Conservation (phyloP, 2,329 filamentous ascomycete genomes). For the Penicillium occitanis region DNA sequence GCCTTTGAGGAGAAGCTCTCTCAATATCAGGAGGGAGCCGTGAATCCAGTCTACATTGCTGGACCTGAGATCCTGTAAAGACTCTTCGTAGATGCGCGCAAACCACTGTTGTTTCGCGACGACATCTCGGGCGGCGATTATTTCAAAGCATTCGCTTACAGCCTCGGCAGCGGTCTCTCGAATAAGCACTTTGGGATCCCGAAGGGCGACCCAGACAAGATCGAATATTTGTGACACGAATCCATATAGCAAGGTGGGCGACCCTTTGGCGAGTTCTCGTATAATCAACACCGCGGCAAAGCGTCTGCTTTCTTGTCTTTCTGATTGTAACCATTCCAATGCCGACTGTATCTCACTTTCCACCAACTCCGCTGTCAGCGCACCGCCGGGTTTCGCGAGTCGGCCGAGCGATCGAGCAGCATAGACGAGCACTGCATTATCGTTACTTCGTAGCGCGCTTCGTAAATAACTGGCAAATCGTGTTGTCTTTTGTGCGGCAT, state of each 20-base stretch:
- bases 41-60: constrained; percentile 86
- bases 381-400: constrained; percentile 87
- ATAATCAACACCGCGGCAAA: constrained; percentile 92
- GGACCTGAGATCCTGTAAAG: constrained; percentile 73
- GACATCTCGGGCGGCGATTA: constrained; percentile 89
- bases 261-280: constrained; percentile 85
- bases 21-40: constrained; percentile 88
- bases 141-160: constrained; percentile 92
- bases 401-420: constrained; percentile 87
- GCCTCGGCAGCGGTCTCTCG: constrained; percentile 88
- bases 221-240: constrained; percentile 96
- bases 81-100: constrained; percentile 84
- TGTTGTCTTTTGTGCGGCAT: constrained; percentile 88
- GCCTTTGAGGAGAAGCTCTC: constrained; percentile 88
- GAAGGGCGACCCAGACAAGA: constrained; percentile 90
- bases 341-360: constrained; percentile 96
- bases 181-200: constrained; percentile 87
- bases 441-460: constrained; percentile 83
- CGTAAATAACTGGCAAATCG: constrained; percentile 90
- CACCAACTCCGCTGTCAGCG: constrained; percentile 90
- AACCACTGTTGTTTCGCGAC: constrained; percentile 86
- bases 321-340: constrained; percentile 93
- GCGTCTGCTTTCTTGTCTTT: constrained; percentile 86
- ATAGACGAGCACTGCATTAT: constrained; percentile 84
- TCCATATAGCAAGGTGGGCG: constrained; percentile 90